phyloP scores from a whole-genome alignment of 2,329 filamentous ascomycete genomes.

The Colletotrichum camelliae region DNA sequence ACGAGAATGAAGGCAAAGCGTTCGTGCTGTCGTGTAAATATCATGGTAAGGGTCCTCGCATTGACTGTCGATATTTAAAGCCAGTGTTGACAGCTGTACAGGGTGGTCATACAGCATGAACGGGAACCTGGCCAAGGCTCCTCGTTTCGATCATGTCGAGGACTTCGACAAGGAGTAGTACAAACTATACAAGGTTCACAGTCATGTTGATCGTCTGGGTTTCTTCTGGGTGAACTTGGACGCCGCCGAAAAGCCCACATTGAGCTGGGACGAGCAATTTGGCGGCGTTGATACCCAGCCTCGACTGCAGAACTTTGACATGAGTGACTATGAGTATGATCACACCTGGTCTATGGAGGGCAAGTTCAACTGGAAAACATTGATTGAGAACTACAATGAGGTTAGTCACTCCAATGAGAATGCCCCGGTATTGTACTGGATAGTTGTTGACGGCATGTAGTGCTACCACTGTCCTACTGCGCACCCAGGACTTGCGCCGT shows the following conservation, averaged over 20 bases:
- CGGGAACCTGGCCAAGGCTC: constrained; percentile 48
- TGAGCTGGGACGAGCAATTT: constrained; percentile 48
- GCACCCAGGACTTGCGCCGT: neutral
- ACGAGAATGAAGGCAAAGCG: neutral
- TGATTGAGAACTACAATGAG: constrained; percentile 53
- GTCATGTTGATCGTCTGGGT: constrained; percentile 46
- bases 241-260: constrained; percentile 34
- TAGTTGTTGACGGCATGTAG: rapidly evolving
- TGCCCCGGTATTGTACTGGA: neutral
- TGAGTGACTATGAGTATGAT: constrained; percentile 30
- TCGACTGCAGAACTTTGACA: constrained; percentile 24
- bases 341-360: constrained; percentile 35
- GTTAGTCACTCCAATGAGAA: constrained; percentile 27
- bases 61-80: neutral
- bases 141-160: constrained; percentile 42
- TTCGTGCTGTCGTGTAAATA: neutral
- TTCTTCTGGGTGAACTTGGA: constrained; percentile 58
- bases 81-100: neutral
- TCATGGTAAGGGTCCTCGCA: neutral
- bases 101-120: constrained; percentile 50
- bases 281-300: constrained; percentile 25
- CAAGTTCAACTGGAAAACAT: constrained; percentile 42
- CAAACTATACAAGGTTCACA: constrained; percentile 50
- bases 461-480: neutral
- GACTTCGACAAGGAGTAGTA: constrained; percentile 47